Base-by-base conservation (phyloP, 177 flowering plant species). In the Vitis hybrid region DNA sequence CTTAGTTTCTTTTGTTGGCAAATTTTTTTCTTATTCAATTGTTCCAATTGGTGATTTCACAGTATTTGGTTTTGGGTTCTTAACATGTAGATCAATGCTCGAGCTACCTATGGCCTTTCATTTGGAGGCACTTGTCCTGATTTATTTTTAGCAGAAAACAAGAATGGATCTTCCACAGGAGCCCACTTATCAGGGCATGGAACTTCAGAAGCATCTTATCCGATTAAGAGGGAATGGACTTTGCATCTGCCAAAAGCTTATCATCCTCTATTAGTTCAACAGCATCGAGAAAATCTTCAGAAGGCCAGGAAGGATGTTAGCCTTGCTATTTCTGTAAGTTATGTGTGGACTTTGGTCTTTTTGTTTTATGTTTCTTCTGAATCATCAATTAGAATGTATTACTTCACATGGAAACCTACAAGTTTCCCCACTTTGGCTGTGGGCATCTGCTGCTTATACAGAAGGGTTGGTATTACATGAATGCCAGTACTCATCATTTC, bases 221-320 rank as follows among this genome's bases (percentile, higher is more conserved):
- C 67, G 10, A 71, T 54, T 31, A 80, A 74, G 76, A 82, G 66
- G 74, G 84, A 89, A 61, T 92, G 97, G 94, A 78, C 63, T 13
- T 65, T 95, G 77, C 88, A 79, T 88, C 74, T 95, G 70, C 94
- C 90, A 14, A 89, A 88, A 75, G 88, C 94, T 71, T 85, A 84
- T 81, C 97, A 95, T 80, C 98, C 98, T 74, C 69, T 95, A 54
- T 77, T 95, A 77, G 84, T 92, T 68, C 89, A 88, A 75, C 84
- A 85, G 68, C 88, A 95, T 80, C 80, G 81, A 51, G 76, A 86
- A 73, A 84, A 73, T 57, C 62, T 91, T 73, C 67, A 68, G 71
- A 82, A 85, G 77, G 91, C 90, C 58, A 80, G 68, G 79, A 87
- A 90, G 73, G 87, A 84, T 80, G 67, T 87, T 33, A 82, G 61